Base-by-base conservation (phyloP, 1,284 basidiomycete genomes). In the Austropuccinia psidii region DNA sequence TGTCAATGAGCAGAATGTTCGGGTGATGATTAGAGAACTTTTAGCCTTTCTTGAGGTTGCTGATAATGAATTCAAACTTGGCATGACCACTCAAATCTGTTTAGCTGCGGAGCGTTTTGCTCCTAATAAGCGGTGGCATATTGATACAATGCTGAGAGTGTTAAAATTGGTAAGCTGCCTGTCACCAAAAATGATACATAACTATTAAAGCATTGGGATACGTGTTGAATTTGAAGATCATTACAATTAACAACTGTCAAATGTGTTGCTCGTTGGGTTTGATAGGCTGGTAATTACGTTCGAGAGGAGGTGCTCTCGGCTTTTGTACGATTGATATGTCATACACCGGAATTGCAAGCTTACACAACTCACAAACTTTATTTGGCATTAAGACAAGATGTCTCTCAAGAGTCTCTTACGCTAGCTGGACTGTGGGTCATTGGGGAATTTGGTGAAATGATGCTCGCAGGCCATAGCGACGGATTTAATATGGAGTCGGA, bases 91-190 rank as follows among this genome's bases (percentile, higher is more conserved):
- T 0, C 95, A 98, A 81, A 95, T 99, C 75, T 93, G 90, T 77
- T 84, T 98, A 27, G 95, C 94, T 1, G 96, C 96, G 0, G 96
- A 98, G 81, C 86, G 93, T 60, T 98, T 91, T 80, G 95, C 96
- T 1, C 96, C 96, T 0, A 98, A 97, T 82, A 94, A 93, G 82
- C 85, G 96, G 77, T 99, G 96, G 96, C 96, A 99, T 80, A 98
- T 99, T 76, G 96, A 98, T 81, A 98, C 96, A 0, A 90, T 97
- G 9, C 83, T 99, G 69, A 86, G 96, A 27, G 91, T 95, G 0
- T 83, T 99, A 76, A 95, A 93, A 81, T 83, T 98, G 78, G 93
- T 93, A 74, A 76, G 89, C 84, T 17, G 35, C 19, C 17, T 33
- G 8, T n/a, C n/a, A n/a, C n/a, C n/a, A n/a, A n/a, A n/a, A n/a